These are phyloP conservation scores for Erigeron philadelphicus DNA, from an alignment of 140 eudicot species.

Conservation along the genomic window DNA sequence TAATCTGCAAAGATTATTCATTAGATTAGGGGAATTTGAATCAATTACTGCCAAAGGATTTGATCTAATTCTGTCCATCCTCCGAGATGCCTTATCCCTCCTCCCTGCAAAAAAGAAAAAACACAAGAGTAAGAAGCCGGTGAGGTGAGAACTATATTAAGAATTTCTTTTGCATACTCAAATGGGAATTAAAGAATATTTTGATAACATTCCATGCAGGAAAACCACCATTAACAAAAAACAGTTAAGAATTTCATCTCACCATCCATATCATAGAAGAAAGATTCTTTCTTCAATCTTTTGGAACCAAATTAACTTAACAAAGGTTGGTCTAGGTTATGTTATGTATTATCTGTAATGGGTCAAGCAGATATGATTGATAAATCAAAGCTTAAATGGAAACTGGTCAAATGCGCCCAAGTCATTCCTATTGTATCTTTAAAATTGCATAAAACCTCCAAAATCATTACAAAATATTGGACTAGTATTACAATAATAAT, in stretches of 20 bases:
- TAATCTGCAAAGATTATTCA: slow-evolving; percentile 45
- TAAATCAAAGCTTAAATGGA: too few relatives aligned
- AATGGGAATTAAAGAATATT: not conserved
- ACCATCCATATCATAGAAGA: slow-evolving; percentile 8
- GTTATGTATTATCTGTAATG: too few relatives aligned
- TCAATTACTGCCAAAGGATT: slow-evolving; percentile 27
- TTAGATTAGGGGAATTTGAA: slow-evolving; percentile 29
- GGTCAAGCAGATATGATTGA: too few relatives aligned
- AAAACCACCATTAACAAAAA: slow-evolving; percentile 3
- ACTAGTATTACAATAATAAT: too few relatives aligned
- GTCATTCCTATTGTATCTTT: too few relatives aligned
- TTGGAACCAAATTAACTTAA: too few relatives aligned
- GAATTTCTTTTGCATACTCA: not conserved
- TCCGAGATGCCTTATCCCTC: slow-evolving; percentile 40
- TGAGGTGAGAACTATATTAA: not conserved
- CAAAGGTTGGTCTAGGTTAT: too few relatives aligned
- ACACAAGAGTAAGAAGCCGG: not conserved
- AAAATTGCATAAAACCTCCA: too few relatives aligned
- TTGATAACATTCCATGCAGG: not conserved
- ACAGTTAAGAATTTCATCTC: not conserved
- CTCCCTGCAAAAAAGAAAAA: slow-evolving; percentile 36
- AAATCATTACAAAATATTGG: too few relatives aligned
- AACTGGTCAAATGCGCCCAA: too few relatives aligned
- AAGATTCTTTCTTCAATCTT: not conserved
- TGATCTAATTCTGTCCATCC: slow-evolving; percentile 52